Evolutionary conservation across 139 green algal species (phyloP), one percentile per base, ranked within the genome.

Genomic region (Chlorella sp.): DNA sequence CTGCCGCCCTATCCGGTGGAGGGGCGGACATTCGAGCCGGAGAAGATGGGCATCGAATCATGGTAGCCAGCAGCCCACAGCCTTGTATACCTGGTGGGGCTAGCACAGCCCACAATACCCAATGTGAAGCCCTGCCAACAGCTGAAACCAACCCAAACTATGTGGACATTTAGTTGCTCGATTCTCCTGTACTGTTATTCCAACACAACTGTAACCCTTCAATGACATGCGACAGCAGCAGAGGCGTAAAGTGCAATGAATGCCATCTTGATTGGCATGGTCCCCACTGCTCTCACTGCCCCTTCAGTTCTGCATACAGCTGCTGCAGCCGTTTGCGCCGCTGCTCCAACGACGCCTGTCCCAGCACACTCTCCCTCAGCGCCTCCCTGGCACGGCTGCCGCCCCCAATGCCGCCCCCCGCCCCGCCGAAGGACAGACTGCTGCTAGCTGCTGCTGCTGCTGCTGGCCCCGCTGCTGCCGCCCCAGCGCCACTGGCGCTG

Each of bases 251-350:
- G 21, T 67, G 20, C 20, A 67, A 67, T 1, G 25, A 1, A 32
- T 9, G n/a, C 26, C 2, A 67, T n/a, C 7, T 60, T 18, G 51
- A 60, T 60, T 9, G 9, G 12, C 3, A 21, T 60, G 51, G 2
- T 23, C 13, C 3, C 2, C 13, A 23, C 51, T 23, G 15, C 51
- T 60, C 51, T 60, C 51, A 60, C 51, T 79, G 72, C 72, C 44
- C 28, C 60, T 39, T 55, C 76, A 89, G 69, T 34, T 89, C 86
- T 4, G 21, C 26, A 26, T 89, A 89, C 34, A 89, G 67, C 41
- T 87, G 38, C 60, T 89, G 74, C 74, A 89, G 68, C 39, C 86
- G 81, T 34, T 75, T 69, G n/a, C 81, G 74, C 32, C 82, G 83
- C 55, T 87, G 70, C n/a, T 74, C 74, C 60, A 87, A 34, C 60